Conservation (phyloP, 495 filamentous ascomycete genomes). For the Aspergillus sparsus region DNA sequence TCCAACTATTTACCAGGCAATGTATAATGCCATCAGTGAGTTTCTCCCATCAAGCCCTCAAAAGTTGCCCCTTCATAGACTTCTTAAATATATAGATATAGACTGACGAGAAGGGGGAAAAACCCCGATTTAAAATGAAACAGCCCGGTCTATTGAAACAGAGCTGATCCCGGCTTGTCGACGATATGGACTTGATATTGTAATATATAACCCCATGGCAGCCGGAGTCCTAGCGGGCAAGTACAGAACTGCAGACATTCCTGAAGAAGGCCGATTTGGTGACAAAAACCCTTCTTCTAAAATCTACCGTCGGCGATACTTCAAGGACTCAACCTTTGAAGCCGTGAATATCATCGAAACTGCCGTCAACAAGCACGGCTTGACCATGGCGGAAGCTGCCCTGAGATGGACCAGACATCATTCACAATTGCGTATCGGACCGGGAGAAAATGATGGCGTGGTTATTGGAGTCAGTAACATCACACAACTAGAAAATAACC, state of each 20-base stretch:
- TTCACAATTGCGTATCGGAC: conserved; percentile 67
- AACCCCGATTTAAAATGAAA: too few species aligned
- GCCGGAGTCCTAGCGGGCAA: conserved; percentile 85
- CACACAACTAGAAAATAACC: conserved; percentile 72
- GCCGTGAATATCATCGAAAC: conserved; percentile 73
- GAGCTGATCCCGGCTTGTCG: conserved; percentile 78
- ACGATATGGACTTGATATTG: conserved; percentile 81
- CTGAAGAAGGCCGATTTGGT: conserved; percentile 68
- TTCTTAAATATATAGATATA: conserved; percentile 55
- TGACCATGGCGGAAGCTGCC: conserved; percentile 80
- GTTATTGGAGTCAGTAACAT: conserved; percentile 77
- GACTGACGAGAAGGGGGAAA: background rate
- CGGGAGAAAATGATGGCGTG: conserved; percentile 68
- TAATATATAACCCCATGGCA: conserved; percentile 85
- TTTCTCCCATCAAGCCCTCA: background rate
- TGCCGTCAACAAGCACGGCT: conserved; percentile 67
- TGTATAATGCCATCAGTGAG: conserved; percentile 63
- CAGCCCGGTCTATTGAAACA: conserved; percentile 70
- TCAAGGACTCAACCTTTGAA: conserved; percentile 73
- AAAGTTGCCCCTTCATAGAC: conserved; percentile 54
- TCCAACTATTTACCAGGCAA: conserved; percentile 62
- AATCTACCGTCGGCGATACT: conserved; percentile 78
- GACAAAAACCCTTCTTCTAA: conserved; percentile 51
- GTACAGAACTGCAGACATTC: conserved; percentile 70
- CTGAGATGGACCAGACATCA: conserved; percentile 82